Conservation (phyloP, 805 yeast genomes). For the Brettanomyces sp. region DNA sequence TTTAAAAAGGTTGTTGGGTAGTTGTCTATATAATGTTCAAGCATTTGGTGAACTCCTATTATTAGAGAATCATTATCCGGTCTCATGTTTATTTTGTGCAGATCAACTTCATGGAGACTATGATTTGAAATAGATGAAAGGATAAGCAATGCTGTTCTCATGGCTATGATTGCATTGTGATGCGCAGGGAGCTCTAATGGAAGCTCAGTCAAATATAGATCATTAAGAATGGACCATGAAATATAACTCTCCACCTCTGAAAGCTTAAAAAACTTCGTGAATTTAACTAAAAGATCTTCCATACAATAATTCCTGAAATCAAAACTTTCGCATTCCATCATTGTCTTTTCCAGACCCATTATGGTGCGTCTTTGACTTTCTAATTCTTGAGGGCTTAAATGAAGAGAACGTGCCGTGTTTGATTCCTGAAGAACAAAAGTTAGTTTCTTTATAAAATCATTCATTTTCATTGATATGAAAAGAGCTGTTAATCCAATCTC, state of each 20-base stretch:
- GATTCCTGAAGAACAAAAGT: slow-evolving; percentile 50
- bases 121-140: slow-evolving; percentile 12
- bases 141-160: slow-evolving; percentile 42
- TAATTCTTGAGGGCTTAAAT: slow-evolving; percentile 16
- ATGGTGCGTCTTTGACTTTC: slow-evolving; percentile 52
- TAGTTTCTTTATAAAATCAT: slow-evolving; percentile 74
- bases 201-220: slow-evolving; percentile 60
- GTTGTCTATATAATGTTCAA: slow-evolving; percentile 24
- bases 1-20: slow-evolving; percentile 17
- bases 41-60: slow-evolving; percentile 18
- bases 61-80: slow-evolving; percentile 1
- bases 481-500: slow-evolving; percentile 64
- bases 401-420: slow-evolving; percentile 26
- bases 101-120: slow-evolving; percentile 4
- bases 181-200: slow-evolving; percentile 67
- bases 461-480: slow-evolving; percentile 66
- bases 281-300: slow-evolving; percentile 59
- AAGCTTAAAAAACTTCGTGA: slow-evolving; percentile 39
- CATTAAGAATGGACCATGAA: slow-evolving; percentile 74
- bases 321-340: slow-evolving; percentile 69
- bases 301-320: slow-evolving; percentile 65
- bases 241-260: slow-evolving; percentile 39
- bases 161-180: slow-evolving; percentile 58
- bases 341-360: slow-evolving; percentile 55
- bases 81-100: slow-evolving; percentile 3